Evolutionary conservation across 2,329 filamentous ascomycete genomes (phyloP).

Genomic region (Fonsecaea nubica): DNA sequence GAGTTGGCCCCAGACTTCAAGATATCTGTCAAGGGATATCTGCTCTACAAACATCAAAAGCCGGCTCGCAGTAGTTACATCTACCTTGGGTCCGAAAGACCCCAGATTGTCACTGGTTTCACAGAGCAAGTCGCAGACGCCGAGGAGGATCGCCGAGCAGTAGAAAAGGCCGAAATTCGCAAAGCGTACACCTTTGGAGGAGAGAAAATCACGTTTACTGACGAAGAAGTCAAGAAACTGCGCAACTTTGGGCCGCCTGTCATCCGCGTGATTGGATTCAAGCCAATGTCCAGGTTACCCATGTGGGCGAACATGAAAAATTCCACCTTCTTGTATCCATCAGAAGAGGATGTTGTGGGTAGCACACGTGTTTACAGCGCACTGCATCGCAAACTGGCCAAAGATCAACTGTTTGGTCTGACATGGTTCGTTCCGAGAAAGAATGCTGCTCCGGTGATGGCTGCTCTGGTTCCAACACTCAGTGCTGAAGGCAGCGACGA

Average conservation of each 20-base stretch:
- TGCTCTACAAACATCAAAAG: slow-evolving; percentile 82
- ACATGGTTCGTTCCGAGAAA: slow-evolving; percentile 87
- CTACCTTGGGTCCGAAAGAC: slow-evolving; percentile 83
- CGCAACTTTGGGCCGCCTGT: slow-evolving; percentile 80
- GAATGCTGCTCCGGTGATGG: slow-evolving; percentile 79
- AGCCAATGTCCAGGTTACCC: slow-evolving; percentile 74
- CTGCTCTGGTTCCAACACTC: slow-evolving; percentile 73
- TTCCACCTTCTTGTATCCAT: slow-evolving; percentile 91
- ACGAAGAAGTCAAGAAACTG: slow-evolving; percentile 80
- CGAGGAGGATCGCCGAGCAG: slow-evolving; percentile 72
- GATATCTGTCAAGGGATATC: slow-evolving; percentile 93
- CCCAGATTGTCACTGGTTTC: slow-evolving; percentile 77
- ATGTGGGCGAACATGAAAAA: slow-evolving; percentile 86
- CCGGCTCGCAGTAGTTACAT: slow-evolving; percentile 85
- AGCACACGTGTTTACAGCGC: slow-evolving; percentile 93
- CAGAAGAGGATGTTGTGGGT: slow-evolving; percentile 85
- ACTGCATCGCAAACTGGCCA: slow-evolving; percentile 83
- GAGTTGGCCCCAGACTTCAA: slow-evolving; percentile 83
- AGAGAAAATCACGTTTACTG: slow-evolving; percentile 82
- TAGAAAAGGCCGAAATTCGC: slow-evolving; percentile 81
- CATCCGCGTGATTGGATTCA: slow-evolving; percentile 93
- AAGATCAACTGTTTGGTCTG: slow-evolving; percentile 79
- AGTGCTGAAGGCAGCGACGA: slow-evolving; percentile 28
- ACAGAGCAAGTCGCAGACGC: slow-evolving; percentile 75
- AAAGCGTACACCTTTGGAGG: slow-evolving; percentile 97